Base-by-base conservation (phyloP, 169 alveolate species). In the Toxoplasma gondii region DNA sequence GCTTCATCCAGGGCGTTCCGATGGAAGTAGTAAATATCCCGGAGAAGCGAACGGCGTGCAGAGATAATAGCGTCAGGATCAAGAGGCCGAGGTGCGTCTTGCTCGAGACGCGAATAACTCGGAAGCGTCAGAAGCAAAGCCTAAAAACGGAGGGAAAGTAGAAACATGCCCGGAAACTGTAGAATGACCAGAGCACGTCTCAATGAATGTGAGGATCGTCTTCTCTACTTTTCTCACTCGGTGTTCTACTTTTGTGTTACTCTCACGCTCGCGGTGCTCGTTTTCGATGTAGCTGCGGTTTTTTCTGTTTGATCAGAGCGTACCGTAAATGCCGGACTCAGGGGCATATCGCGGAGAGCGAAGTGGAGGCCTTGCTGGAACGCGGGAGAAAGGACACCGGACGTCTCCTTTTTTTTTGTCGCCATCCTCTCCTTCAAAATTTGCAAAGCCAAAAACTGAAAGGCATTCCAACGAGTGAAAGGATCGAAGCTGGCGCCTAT, bases 51-150 rank as follows among this genome's bases (percentile, higher is more conserved):
- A 19, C 39, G 86, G 39, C 86, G 86, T 1, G 86, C 86, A n/a
- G 86, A n/a, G 39, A 78, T 41, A 78, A 78, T 78, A 1, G 86
- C 44, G 39, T 78, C 86, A n/a, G 86, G 86, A 36, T 36, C 86
- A n/a, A 78, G 49, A 9, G 86, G 86, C 39, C 5, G 86, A 78
- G 39, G 49, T 10, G 45, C 86, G 39, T 78, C 86, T n/a, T 78
- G 86, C 24, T 78, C 86, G 27, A 78, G 43, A 38, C 86, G 86
- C 39, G 86, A n/a, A 38, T 78, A 78, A 16, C 44, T n/a, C 10
- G 86, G 86, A 10, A 78, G 86, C n/a, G 22, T n/a, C 49, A 78
- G 86, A 78, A 78, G 39, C 49, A 78, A 38, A n/a, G 86, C 86
- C 86, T 78, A 38, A 12, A 78, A 31, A 17, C 49, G 39, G n/a